A percentile compares a stretch with the other conserved stretches of the same genome.
Evolutionary conservation across 2,329 filamentous ascomycete genomes (phyloP).

Genomic region (Gremmenia infestans): DNA sequence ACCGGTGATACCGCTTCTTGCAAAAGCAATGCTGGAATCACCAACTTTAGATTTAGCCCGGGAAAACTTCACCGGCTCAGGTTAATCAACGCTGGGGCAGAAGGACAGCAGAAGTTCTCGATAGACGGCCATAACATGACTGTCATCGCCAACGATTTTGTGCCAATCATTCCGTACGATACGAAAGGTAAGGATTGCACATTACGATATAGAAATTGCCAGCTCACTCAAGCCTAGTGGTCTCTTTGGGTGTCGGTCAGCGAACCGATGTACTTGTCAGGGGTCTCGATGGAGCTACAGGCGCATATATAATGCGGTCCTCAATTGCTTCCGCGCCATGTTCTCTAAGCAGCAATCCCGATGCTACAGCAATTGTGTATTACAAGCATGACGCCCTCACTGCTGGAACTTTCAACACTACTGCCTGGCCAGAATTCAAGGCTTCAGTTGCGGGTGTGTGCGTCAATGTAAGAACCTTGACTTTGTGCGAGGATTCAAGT

Average conservation of each 20-base stretch:
- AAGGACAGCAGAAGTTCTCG: constrained; percentile 40
- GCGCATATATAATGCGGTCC: constrained; percentile 51
- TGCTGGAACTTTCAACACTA: constrained; percentile 10
- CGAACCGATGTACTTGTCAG: constrained; percentile 40
- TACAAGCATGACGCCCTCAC: constrained; percentile 47
- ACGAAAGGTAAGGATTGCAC: constrained; percentile 7
- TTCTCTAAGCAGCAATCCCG: constrained; percentile 41
- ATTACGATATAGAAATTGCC: background rate
- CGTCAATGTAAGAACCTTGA: constrained; percentile 10
- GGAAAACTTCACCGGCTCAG: constrained; percentile 42
- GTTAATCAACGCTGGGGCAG: constrained; percentile 42
- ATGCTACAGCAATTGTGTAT: constrained; percentile 57
- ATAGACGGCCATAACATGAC: constrained; percentile 49
- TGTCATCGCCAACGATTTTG: constrained; percentile 58
- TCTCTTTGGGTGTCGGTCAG: constrained; percentile 55
- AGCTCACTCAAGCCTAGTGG: constrained; percentile 28
- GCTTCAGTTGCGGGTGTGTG: constrained; percentile 10
- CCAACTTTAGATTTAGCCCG: constrained; percentile 26
- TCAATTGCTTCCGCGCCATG: constrained; percentile 39
- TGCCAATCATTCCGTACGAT: constrained; percentile 35
- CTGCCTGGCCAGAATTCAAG: constrained; percentile 14
- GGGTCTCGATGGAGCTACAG: constrained; percentile 35
- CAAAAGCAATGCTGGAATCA: constrained; percentile 16
- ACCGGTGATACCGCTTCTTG: constrained; percentile 5
- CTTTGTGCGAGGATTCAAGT: background rate